Conservation (phyloP, 176 grass and related monocot genomes). For the Triticum aestivum region IWGSC_CS_RefSeq_v2.1 NC_057798.1:8075683-8076182, state of each 20-base stretch:
- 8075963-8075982: not conserved
- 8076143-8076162: too few relatives aligned
- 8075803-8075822: constrained; percentile 7
- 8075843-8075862: not conserved
- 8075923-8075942: not conserved
- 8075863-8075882: not conserved
- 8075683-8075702: constrained; percentile 33
- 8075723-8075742: constrained; percentile 39
- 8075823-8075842: not conserved
- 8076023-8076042: not conserved
- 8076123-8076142: too few relatives aligned
- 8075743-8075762: constrained; percentile 22
- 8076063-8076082: too few relatives aligned
- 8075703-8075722: constrained; percentile 27
- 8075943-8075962: not conserved
- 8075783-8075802: constrained; percentile 40
- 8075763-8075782: constrained; percentile 41
- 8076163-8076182: too few relatives aligned
- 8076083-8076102: too few relatives aligned
- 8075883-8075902: not conserved
- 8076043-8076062: not conserved
- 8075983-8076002: not conserved
- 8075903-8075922: not conserved
- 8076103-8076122: too few relatives aligned
- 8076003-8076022: not conserved